phyloP scores from a whole-genome alignment of 768 basidiomycete species.

The Macrocybe gigantea region DNA sequence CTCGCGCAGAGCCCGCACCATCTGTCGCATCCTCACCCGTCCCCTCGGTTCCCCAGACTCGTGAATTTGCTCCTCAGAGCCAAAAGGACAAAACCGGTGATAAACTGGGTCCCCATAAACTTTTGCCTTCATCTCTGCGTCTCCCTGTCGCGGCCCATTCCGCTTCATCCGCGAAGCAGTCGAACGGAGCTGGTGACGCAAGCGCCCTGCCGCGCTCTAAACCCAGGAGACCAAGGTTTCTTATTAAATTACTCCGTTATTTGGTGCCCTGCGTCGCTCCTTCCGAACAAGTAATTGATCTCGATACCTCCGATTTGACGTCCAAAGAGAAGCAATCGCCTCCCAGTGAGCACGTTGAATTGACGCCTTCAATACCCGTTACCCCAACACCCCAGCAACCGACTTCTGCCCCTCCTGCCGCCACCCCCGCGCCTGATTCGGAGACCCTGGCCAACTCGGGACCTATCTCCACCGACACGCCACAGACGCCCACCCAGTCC shows the following conservation, averaged over 20 bases:
- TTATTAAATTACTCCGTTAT: constrained; percentile 53
- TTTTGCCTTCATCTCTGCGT: constrained; percentile 8
- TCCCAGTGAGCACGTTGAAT: constrained; percentile 5
- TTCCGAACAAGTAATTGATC: constrained; percentile 36
- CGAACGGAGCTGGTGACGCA: constrained; percentile 10
- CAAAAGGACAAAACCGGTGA: constrained; percentile 14
- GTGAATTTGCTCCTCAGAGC: constrained; percentile 4
- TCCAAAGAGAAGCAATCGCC: constrained; percentile 23
- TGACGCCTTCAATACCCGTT: neutral
- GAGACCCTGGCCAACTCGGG: constrained; percentile 6
- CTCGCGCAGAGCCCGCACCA: constrained; percentile 4
- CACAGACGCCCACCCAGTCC: constrained; percentile 9
- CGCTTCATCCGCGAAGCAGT: constrained; percentile 10
- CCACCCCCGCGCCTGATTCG: constrained; percentile 3
- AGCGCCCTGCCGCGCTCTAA: too few relatives aligned
- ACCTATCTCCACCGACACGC: neutral
- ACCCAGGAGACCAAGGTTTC: constrained; percentile 41
- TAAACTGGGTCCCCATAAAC: constrained; percentile 7
- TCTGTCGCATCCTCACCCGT: constrained; percentile 1
- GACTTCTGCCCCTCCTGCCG: constrained; percentile 2
- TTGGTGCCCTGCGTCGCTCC: constrained; percentile 66
- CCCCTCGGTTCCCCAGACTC: constrained; percentile 6
- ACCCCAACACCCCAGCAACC: constrained; percentile 1
- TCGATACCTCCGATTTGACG: constrained; percentile 17
- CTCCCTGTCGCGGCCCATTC: constrained; percentile 5